These are phyloP conservation scores for Lupinus albus DNA, from an alignment of 306 rosid genomes.

Conservation along the genomic window DNA sequence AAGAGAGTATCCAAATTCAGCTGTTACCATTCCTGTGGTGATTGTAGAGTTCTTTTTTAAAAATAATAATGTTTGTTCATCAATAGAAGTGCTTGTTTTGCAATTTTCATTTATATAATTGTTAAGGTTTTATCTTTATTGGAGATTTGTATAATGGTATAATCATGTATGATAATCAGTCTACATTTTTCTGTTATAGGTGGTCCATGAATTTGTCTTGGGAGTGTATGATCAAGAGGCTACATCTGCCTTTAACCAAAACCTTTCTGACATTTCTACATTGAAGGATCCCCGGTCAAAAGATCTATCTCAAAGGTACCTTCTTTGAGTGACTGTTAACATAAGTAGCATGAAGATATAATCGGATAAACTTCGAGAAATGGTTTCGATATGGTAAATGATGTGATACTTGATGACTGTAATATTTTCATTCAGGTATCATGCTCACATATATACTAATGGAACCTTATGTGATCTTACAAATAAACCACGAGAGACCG, in stretches of 20 bases:
- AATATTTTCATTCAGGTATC: conserved; percentile 61
- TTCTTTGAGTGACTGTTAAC: conserved; percentile 30
- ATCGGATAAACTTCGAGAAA: conserved; percentile 15
- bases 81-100: conserved; percentile 18
- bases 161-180: conserved; percentile 25
- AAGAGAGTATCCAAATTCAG: conserved; percentile 17
- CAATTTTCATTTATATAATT: conserved; percentile 16
- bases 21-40: conserved; percentile 11
- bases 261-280: conserved; percentile 85
- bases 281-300: conserved; percentile 91
- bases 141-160: conserved; percentile 29
- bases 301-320: conserved; percentile 92
- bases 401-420: conserved; percentile 27
- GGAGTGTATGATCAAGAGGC: conserved; percentile 85
- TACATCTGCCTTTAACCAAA: conserved; percentile 73
- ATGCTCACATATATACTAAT: conserved; percentile 87
- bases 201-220: conserved; percentile 77
- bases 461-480: conserved; percentile 93
- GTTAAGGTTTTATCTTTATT: conserved; percentile 2
- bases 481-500: conserved; percentile 84
- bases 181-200: conserved; percentile 50
- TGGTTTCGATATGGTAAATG: conserved; percentile 25
- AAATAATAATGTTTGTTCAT: background rate
- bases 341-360: background rate
- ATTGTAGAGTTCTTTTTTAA: background rate